Conservation (phyloP, 2,329 filamentous ascomycete species). For the Fragosphaeria purpurea region DNA sequence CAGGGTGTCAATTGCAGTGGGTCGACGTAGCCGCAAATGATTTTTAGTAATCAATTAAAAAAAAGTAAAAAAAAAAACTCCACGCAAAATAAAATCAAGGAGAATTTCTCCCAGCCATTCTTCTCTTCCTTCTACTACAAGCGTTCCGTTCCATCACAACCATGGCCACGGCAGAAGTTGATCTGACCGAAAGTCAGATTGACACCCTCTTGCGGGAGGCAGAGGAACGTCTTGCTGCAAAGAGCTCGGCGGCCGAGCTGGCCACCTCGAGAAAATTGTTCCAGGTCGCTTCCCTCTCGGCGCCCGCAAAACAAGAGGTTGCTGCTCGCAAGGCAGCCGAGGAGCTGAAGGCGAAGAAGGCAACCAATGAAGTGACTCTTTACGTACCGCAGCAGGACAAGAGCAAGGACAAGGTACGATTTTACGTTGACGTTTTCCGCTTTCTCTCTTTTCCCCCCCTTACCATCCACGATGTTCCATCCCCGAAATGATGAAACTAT, state of each 20-base stretch:
- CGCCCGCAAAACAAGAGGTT: slow-evolving; percentile 8
- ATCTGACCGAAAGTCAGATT: slow-evolving; percentile 26
- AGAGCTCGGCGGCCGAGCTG: slow-evolving; percentile 4
- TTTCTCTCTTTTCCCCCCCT: background rate
- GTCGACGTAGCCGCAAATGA: background rate
- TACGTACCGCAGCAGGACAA: slow-evolving; percentile 19
- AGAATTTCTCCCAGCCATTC: background rate
- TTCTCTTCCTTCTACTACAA: background rate
- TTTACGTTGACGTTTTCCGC: background rate
- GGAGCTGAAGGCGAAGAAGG: slow-evolving; percentile 8
- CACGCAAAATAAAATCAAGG: background rate
- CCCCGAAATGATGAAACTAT: slow-evolving; percentile 62
- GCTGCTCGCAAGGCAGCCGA: slow-evolving; percentile 8
- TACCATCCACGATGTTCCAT: background rate
- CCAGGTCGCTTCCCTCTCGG: slow-evolving; percentile 4
- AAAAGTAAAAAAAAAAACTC: no score
- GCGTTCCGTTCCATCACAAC: slow-evolving; percentile 3
- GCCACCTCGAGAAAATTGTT: background rate
- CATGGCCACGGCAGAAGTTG: slow-evolving; percentile 17
- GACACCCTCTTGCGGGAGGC: slow-evolving; percentile 28
- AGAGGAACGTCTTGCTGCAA: slow-evolving; percentile 24
- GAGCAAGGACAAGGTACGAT: slow-evolving; percentile 23
- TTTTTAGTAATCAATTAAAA: no score
- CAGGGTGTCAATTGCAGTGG: background rate
- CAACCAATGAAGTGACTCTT: slow-evolving; percentile 18